phyloP scores from a whole-genome alignment of 345 rosid species.

The Euclidium syriacum region DNA sequence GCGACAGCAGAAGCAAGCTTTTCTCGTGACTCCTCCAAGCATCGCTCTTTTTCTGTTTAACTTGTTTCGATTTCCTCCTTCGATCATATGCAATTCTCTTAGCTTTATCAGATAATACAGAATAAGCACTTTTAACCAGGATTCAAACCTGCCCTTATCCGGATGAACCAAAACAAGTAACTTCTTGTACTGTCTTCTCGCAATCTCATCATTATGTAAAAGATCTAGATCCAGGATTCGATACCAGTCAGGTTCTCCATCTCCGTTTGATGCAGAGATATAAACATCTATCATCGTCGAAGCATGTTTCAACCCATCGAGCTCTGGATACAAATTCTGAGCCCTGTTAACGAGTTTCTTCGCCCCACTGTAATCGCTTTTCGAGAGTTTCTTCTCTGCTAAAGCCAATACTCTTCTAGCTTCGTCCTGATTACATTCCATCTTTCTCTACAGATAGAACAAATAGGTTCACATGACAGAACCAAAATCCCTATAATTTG shows the following conservation, averaged over 20 bases:
- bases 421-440: no score
- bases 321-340: constrained; percentile 27
- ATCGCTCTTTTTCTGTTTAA: constrained; percentile 25
- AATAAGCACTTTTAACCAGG: constrained; percentile 60
- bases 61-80: constrained; percentile 35
- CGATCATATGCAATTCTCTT: constrained; percentile 58
- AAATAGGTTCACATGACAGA: no score
- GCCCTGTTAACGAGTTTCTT: no score
- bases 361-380: no score
- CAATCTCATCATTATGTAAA: constrained; percentile 47
- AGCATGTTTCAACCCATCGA: neutral
- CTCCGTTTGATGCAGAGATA: no score
- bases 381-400: no score
- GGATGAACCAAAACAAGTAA: constrained; percentile 63
- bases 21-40: constrained; percentile 27
- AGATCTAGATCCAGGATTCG: constrained; percentile 51
- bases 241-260: constrained; percentile 56
- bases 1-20: no score
- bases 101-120: constrained; percentile 53
- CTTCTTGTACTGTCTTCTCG: constrained; percentile 55
- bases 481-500: no score
- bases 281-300: no score
- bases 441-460: no score
- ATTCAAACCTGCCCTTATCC: constrained; percentile 63
- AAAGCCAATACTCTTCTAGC: no score